Conservation (phyloP, 2,329 filamentous ascomycete species). For the Aphanoascus verrucosus region DNA sequence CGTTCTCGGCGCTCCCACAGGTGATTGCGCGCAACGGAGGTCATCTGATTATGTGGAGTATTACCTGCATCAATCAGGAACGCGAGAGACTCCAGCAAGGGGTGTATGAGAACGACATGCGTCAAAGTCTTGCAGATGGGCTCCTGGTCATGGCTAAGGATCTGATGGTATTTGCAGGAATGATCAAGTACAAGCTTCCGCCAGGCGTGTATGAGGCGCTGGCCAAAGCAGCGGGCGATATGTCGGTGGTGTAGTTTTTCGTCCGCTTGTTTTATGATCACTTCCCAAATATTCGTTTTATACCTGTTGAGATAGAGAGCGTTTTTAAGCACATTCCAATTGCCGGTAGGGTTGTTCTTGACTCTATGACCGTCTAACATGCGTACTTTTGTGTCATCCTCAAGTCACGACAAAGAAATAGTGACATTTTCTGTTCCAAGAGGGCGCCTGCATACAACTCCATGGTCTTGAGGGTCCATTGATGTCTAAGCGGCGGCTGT, state of each 20-base stretch:
- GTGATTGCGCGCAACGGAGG: conserved; percentile 82
- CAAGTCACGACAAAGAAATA: no score
- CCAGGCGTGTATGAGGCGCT: conserved; percentile 79
- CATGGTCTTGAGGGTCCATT: neutral
- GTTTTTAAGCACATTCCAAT: no score
- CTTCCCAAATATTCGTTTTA: neutral
- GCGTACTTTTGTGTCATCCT: no score
- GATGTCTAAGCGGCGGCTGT: neutral
- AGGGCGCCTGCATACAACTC: neutral
- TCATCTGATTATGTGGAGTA: conserved; percentile 86
- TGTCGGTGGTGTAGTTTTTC: conserved; percentile 1
- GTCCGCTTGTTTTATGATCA: neutral
- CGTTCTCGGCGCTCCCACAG: conserved; percentile 66
- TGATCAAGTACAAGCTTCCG: conserved; percentile 83
- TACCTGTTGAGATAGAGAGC: no score
- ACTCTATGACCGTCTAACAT: no score
- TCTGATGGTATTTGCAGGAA: conserved; percentile 83
- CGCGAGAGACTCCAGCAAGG: conserved; percentile 58
- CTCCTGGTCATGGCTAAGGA: conserved; percentile 75
- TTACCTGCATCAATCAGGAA: conserved; percentile 72
- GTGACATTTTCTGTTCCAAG: neutral
- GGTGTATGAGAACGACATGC: conserved; percentile 52
- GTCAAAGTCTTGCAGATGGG: conserved; percentile 50
- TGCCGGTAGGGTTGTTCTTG: no score
- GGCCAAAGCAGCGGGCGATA: conserved; percentile 66